A percentile compares a stretch with the other conserved stretches of the same genome.
phyloP scores from a whole-genome alignment of 495 filamentous ascomycete genomes.

The Podospora bellae-mahoneyi region DNA sequence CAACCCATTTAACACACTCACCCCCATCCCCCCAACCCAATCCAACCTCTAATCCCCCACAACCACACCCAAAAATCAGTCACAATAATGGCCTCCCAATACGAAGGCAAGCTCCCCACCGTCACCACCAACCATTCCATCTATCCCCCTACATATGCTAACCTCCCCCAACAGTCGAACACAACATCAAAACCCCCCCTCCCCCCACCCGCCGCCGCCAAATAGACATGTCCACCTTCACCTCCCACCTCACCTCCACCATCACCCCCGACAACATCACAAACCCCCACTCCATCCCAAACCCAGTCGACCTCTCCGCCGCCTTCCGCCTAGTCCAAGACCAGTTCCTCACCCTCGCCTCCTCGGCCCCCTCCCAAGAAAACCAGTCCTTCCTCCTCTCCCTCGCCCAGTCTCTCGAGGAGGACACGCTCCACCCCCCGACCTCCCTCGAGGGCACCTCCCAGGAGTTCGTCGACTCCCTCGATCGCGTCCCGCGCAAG shows the following conservation, averaged over 20 bases:
- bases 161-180: constrained; percentile 64
- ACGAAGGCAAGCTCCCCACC: constrained; percentile 38
- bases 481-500: constrained; percentile 77
- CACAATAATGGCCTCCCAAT: constrained; percentile 47
- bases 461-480: constrained; percentile 73
- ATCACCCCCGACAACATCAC: constrained; percentile 38
- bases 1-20: neutral
- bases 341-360: constrained; percentile 43
- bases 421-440: constrained; percentile 63
- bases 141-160: constrained; percentile 9
- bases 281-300: constrained; percentile 64
- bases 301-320: constrained; percentile 68
- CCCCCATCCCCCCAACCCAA: neutral
- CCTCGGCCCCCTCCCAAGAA: constrained; percentile 53
- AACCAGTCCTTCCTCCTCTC: constrained; percentile 57
- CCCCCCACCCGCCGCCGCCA: constrained; percentile 51
- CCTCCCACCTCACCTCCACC: constrained; percentile 55
- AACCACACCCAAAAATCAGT: neutral
- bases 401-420: constrained; percentile 61
- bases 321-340: constrained; percentile 53
- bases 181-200: constrained; percentile 58
- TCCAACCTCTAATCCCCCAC: neutral
- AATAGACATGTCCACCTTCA: constrained; percentile 86
- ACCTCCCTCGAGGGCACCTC: constrained; percentile 67
- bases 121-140: constrained; percentile 1